These are phyloP conservation scores for Angophora floribunda DNA, from an alignment of 345 rosid species.

Conservation along the genomic window DNA sequence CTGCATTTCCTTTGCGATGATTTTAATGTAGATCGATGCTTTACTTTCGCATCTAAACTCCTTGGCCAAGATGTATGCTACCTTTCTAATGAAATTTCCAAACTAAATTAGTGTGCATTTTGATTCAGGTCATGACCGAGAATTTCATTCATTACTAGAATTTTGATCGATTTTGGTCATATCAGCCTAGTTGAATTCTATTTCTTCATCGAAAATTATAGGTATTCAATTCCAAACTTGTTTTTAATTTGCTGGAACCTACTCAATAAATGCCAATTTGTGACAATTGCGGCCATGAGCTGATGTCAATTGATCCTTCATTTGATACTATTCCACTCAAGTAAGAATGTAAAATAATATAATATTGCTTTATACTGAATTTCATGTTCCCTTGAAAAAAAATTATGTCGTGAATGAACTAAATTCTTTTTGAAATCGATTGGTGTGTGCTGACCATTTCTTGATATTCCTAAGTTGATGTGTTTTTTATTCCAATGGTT, in stretches of 20 bases:
- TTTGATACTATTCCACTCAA: not conserved
- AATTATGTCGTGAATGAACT: no score
- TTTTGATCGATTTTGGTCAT: not conserved
- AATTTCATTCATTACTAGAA: not conserved
- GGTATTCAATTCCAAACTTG: not conserved
- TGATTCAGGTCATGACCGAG: not conserved
- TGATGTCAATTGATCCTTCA: no score
- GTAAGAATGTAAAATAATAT: not conserved
- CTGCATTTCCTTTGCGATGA: not conserved
- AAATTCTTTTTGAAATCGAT: no score
- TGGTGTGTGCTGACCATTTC: not conserved
- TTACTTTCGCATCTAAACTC: not conserved
- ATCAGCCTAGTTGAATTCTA: not conserved
- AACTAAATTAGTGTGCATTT: not conserved
- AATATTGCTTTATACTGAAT: not conserved
- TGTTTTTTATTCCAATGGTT: not conserved
- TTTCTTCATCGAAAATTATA: not conserved
- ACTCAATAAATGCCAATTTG: not conserved
- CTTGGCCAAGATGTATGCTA: not conserved
- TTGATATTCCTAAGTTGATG: no score
- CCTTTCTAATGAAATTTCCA: not conserved
- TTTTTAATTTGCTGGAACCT: not conserved
- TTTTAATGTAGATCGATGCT: not conserved
- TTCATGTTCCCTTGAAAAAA: no score
- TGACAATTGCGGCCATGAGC: fast-evolving